Evolutionary conservation across 2,329 filamentous ascomycete genomes (phyloP), one percentile per base, ranked within the genome.

Genomic region (Colletotrichum magnum): DNA sequence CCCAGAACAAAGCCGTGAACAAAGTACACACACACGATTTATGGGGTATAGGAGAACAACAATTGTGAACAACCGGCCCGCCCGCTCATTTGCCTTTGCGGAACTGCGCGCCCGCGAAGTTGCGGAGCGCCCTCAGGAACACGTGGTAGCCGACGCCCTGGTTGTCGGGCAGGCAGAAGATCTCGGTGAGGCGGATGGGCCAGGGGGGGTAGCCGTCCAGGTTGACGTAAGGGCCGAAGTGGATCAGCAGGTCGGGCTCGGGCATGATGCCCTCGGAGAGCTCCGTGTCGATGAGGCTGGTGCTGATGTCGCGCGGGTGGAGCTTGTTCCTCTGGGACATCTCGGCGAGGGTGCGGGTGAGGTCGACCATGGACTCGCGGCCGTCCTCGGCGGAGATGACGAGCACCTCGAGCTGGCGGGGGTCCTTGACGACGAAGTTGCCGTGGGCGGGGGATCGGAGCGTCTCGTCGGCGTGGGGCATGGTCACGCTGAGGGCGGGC

Each of bases 151-250:
- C 94, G 18, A 99, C 95, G 1, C 90, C 90, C 71, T 92, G 88
- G 79, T 94, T 94, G 77, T 95, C 93, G 65, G 88, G 87, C 13
- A 93, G 84, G 75, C 90, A 89, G 79, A 95, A 98, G 67, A 99
- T 98, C 85, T 99, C 96, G 0, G 95, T 98, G 77, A 99, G 83
- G 51, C 96, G 89, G 71, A 98, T 88, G 81, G 98, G 96, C 96
- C 96, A 99, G 1, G 96, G 96, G 10, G 96, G 96, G 78, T 98
- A 99, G 10, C 96, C 94, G 62, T 94, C 91, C 52, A 99, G 82
- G 78, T 94, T 91, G 62, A 98, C 90, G 58, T 90, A 89, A 4
- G 95, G 93, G 1, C 92, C 90, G 79, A 99, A 99, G 9, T 97
- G 83, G 63, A 99, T 88, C 68, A 99, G 84, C 15, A 99, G 85